Base-by-base conservation (phyloP, 352 stramenopile genomes). In the Phytopythium helicoides region DNA sequence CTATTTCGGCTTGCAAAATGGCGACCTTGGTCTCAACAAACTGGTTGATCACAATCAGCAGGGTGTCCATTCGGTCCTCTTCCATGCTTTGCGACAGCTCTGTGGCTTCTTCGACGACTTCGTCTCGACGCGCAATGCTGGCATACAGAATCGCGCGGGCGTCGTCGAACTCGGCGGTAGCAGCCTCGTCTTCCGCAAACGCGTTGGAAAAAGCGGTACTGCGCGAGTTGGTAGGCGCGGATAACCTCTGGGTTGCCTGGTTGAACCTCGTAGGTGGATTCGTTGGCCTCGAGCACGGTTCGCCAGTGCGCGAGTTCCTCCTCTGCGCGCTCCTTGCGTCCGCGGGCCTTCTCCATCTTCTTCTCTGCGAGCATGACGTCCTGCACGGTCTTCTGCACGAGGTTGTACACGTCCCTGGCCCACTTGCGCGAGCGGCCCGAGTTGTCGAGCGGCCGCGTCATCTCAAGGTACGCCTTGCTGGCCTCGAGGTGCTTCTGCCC, bases 21-120 rank as follows among this genome's bases (percentile, higher is more conserved):
- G 81, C 76, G 42, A 87, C 80, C 62, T 91, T 92, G 15, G 81
- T 90, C 67, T 91, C 80, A 16, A 94, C 76, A 56, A 92, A 94
- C 68, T 94, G 81, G 16, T 80, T 79, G 48, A 92, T 82, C 6
- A 94, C 81, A 59, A 94, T 88, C 18, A 92, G 58, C 59, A 92
- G 76, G 33, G 81, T 92, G 53, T 94, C 84, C 39, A 94, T 53
- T 25, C 84, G 77, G 57, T 94, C 84, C 67, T 94, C 84, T 45
- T 94, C 84, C 35, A 90, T 71, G 50, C 69, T 87, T 52, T 94
- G 84, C 19, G 80, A 89, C 14, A 88, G 47, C 52, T 89, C 80
- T 0, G 84, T 88, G 8, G 73, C 77, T 54, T 92, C 77, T 62
- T 91, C 81, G 19, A 92, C 84, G n/a, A 92, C 68, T 56, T 92